A percentile compares a stretch with the other conserved stretches of the same genome.
Evolutionary conservation across 1,284 basidiomycete genomes (phyloP).

Genomic region (Ceratobasidium sp.): DNA sequence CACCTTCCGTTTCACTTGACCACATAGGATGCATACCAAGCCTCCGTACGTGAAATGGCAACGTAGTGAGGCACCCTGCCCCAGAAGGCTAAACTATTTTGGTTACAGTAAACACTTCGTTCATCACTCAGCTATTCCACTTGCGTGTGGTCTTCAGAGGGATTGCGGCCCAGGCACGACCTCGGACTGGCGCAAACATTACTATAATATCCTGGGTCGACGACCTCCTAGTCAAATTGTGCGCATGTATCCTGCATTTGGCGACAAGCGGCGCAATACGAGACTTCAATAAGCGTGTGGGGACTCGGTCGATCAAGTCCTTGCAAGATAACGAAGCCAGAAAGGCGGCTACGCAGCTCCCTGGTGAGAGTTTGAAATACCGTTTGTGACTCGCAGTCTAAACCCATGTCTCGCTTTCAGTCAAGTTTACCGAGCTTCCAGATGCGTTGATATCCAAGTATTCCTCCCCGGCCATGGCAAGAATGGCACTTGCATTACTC

Average conservation of each 20-base stretch:
- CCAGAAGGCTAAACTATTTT: not conserved
- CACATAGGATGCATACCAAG: not conserved
- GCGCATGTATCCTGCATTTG: conserved; percentile 44
- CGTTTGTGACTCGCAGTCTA: not conserved
- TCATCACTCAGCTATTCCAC: conserved; percentile 15
- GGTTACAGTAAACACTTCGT: conserved; percentile 8
- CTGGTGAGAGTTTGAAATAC: not conserved
- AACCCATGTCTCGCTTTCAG: not conserved
- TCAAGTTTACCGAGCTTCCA: conserved; percentile 11
- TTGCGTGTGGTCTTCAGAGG: conserved; percentile 18
- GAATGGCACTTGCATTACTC: conserved; percentile 17
- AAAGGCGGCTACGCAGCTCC: conserved; percentile 23
- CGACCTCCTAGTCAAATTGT: conserved; percentile 35
- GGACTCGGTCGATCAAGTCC: conserved; percentile 13
- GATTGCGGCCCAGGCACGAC: conserved; percentile 3
- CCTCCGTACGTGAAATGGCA: not conserved
- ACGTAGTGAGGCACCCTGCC: not conserved
- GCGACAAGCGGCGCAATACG: conserved; percentile 29
- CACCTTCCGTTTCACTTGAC: not conserved
- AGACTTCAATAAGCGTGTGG: conserved; percentile 23
- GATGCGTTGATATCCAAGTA: conserved; percentile 14
- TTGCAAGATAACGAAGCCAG: conserved; percentile 30
- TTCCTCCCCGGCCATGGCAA: conserved; percentile 15
- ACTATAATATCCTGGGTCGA: conserved; percentile 30
- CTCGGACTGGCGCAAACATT: not conserved